These are phyloP conservation scores for Sordariomycetes sp. DNA, from an alignment of 2,329 filamentous ascomycete genomes.

Conservation along the genomic window DNA sequence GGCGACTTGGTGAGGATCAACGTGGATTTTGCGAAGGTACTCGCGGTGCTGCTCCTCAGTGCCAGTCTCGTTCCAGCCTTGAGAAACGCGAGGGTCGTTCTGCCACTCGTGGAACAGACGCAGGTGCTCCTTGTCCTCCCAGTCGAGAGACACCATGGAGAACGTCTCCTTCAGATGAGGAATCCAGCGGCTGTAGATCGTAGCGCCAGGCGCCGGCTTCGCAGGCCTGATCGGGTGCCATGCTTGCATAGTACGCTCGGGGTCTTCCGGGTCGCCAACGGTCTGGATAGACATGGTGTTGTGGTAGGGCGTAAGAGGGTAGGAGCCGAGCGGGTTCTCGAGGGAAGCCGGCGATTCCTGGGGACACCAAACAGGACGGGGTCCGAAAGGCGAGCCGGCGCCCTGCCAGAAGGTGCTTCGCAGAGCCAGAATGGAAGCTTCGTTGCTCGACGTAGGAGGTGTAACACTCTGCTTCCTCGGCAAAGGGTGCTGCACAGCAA, in stretches of 20 bases:
- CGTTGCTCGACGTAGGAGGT: constrained; percentile 9
- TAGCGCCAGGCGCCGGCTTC: constrained; percentile 61
- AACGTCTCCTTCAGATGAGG: constrained; percentile 69
- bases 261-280: constrained; percentile 30
- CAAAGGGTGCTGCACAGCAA: constrained; percentile 40
- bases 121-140: constrained; percentile 53
- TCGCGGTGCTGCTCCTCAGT: constrained; percentile 65
- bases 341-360: constrained; percentile 29
- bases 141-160: constrained; percentile 68
- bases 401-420: constrained; percentile 61
- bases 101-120: constrained; percentile 71
- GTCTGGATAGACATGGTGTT: constrained; percentile 30
- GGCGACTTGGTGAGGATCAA: constrained; percentile 63
- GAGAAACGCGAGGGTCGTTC: constrained; percentile 72
- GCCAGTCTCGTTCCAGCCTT: constrained; percentile 73
- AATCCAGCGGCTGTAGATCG: constrained; percentile 72
- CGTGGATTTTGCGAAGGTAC: constrained; percentile 59
- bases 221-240: constrained; percentile 63
- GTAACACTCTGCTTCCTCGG: constrained; percentile 9
- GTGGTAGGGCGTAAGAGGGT: constrained; percentile 38
- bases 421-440: constrained; percentile 30
- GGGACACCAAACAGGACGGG: constrained; percentile 53
- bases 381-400: constrained; percentile 57
- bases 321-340: constrained; percentile 29
- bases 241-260: constrained; percentile 36